A percentile compares a stretch with the other conserved stretches of the same genome.
Evolutionary conservation across 768 basidiomycete species (phyloP).

Genomic region (Russula brevipes): DNA sequence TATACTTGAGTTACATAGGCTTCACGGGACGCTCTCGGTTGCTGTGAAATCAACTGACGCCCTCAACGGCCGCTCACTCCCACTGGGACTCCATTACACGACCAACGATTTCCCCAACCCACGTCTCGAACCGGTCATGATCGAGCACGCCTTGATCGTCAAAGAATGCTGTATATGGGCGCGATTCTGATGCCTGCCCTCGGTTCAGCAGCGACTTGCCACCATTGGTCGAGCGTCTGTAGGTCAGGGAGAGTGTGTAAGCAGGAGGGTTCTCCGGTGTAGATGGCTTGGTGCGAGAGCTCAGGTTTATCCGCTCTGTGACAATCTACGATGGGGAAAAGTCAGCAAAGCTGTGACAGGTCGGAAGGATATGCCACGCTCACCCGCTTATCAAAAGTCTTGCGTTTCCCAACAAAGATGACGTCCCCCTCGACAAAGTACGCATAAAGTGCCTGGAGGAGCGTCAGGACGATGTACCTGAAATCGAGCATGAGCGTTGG

Average conservation of each 20-base stretch:
- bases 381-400: slow-evolving; percentile 83
- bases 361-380: slow-evolving; percentile 28
- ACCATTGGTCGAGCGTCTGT: slow-evolving; percentile 73
- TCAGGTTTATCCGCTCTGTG: slow-evolving; percentile 80
- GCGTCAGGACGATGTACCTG: slow-evolving; percentile 73
- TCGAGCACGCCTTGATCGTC: slow-evolving; percentile 77
- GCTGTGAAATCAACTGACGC: slow-evolving; percentile 9
- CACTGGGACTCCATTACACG: slow-evolving; percentile 59
- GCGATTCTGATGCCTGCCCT: slow-evolving; percentile 52
- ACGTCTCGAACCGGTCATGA: slow-evolving; percentile 66
- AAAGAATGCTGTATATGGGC: slow-evolving; percentile 69
- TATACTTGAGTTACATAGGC: slow-evolving; percentile 4
- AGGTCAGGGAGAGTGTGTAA: slow-evolving; percentile 63
- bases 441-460: slow-evolving; percentile 72
- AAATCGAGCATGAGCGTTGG: slow-evolving; percentile 11
- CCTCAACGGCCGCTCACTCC: slow-evolving; percentile 23
- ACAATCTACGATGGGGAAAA: slow-evolving; percentile 57
- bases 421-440: slow-evolving; percentile 80
- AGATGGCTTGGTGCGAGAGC: slow-evolving; percentile 60
- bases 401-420: slow-evolving; percentile 85
- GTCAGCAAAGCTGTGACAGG: slow-evolving; percentile 4
- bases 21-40: slow-evolving; percentile 5
- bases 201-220: slow-evolving; percentile 82
- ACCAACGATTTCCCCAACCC: slow-evolving; percentile 73
- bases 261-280: slow-evolving; percentile 50